Evolutionary conservation across 2,329 filamentous ascomycete genomes (phyloP), one percentile per base, ranked within the genome.

Genomic region (Cladosporium sp.): DNA sequence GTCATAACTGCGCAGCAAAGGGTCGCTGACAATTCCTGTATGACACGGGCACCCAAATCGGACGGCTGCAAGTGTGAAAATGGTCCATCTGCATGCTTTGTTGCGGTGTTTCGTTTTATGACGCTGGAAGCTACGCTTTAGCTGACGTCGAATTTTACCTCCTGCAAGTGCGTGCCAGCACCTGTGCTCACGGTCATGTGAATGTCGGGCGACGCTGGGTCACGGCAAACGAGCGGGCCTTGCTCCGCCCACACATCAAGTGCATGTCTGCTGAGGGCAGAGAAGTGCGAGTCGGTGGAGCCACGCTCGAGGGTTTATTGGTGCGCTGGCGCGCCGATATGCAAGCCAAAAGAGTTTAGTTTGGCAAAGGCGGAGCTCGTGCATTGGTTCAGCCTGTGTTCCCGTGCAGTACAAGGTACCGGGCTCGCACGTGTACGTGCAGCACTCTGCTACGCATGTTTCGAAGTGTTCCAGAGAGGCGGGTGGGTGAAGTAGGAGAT

Each of bases 91-190:
- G 61, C 24, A 18, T 38, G 14, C 8, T 28, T 41, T 55, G 49
- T 21, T 55, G 51, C 24, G 34, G 24, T 7, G 26, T 28, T 47
- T 36, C 12, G 26, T 55, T 57, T 32, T 44, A 38, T 55, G 61
- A 32, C 7, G 61, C 41, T n/a, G 61, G 41, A 10, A 57, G 36
- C 49, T 21, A 32, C 61, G 36, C 38, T 64, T 26, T 58, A 65
- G 68, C 68, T 69, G 73, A 74, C 72, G 73, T 74, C 72, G 67
- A 69, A 71, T 64, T 74, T 74, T 71, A 65, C 69, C 67, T 67
- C 63, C 66, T 71, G 70, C 68, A 72, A 64, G 68, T 69, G 66
- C 68, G 66, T 64, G 28, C 32, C 65, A 59, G 59, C 69, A 71
- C 67, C 30, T 51, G 65, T 52, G 63, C 59, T 66, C 55, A 38